Conservation (phyloP, 805 yeast species). For the Candida taoyuanica region DNA sequence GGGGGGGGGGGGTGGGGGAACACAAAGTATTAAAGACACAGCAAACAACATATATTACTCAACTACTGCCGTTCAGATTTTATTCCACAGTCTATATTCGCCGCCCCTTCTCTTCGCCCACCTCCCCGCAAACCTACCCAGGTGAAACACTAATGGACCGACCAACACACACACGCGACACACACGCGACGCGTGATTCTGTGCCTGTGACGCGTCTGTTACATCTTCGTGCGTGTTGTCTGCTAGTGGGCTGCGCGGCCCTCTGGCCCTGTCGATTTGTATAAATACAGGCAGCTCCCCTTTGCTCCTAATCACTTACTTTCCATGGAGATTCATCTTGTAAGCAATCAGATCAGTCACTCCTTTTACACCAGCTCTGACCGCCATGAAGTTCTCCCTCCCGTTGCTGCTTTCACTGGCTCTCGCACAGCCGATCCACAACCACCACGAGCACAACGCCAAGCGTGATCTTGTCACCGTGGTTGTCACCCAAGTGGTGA, state of each 20-base stretch:
- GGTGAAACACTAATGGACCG: background rate
- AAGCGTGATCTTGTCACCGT: conserved; percentile 42
- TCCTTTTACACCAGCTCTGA: conserved; percentile 2
- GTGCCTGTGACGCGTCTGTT: background rate
- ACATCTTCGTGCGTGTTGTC: background rate
- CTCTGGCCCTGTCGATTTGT: background rate
- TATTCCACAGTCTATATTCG: no score
- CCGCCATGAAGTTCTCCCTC: conserved; percentile 12
- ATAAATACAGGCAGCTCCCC: background rate
- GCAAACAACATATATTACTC: no score
- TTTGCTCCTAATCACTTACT: background rate
- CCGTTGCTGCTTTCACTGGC: conserved; percentile 11
- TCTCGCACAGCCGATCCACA: conserved; percentile 29
- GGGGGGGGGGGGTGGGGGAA: no score
- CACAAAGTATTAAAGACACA: no score
- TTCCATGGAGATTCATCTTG: background rate
- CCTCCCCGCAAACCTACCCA: no score
- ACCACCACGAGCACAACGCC: conserved; percentile 39
- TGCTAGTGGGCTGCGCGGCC: background rate
- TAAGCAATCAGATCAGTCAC: background rate
- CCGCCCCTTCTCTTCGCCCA: no score
- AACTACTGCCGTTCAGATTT: no score
- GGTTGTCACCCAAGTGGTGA: conserved; percentile 29
- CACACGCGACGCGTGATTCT: background rate
- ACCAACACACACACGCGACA: background rate